Percentiles rank a stretch among this genome's conserved stretches.
These are phyloP conservation scores for Buddleja alternifolia DNA, from an alignment of 257 asterid species.

Conservation along the genomic window DNA sequence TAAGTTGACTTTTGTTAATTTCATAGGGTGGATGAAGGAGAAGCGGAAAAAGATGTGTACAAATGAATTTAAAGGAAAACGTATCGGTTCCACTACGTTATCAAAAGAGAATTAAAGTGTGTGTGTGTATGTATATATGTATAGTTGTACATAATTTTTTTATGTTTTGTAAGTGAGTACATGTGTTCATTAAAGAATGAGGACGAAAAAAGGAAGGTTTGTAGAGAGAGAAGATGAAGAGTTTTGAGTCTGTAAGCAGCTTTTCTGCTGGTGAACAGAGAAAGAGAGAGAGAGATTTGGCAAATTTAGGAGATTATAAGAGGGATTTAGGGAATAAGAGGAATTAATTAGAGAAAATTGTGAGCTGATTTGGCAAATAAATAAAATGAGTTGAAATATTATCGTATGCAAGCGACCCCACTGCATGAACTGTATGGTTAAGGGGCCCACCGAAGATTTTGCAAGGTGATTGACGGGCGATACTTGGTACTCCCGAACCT, in stretches of 20 bases:
- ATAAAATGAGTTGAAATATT: neutral
- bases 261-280: slow-evolving; percentile 20
- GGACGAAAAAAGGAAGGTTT: slow-evolving; percentile 12
- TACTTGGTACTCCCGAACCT: too few species aligned
- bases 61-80: slow-evolving; percentile 35
- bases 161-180: neutral
- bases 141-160: neutral
- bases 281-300: neutral
- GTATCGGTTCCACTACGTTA: slow-evolving; percentile 54
- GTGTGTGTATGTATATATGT: neutral
- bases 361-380: slow-evolving; percentile 30
- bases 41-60: slow-evolving; percentile 23
- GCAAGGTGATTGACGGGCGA: neutral
- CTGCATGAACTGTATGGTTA: slow-evolving; percentile 27
- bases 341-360: slow-evolving; percentile 17
- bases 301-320: neutral
- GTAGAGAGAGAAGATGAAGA: slow-evolving; percentile 33
- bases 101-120: neutral
- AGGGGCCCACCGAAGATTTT: slow-evolving; percentile 29
- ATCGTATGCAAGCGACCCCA: slow-evolving; percentile 30
- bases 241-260: slow-evolving; percentile 28
- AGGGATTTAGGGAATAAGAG: slow-evolving; percentile 5
- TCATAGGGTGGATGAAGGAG: neutral
- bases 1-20: slow-evolving; percentile 54
- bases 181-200: slow-evolving; percentile 14